Percentiles rank a stretch among this genome's conserved stretches.
Conservation (phyloP, 345 rosid genomes). For the Corymbia maculata region DNA sequence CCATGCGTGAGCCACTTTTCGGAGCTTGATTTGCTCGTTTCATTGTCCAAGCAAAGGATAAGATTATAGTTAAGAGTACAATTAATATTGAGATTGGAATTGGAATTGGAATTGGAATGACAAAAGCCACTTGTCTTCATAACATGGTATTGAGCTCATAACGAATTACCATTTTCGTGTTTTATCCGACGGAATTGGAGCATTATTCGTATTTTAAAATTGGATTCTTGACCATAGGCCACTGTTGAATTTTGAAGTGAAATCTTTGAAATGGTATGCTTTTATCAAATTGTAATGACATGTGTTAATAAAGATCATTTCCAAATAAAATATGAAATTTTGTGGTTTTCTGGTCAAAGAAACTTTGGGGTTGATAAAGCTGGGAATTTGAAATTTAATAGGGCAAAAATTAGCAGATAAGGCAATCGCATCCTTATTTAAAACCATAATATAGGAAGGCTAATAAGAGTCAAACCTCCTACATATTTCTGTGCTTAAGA, state of each 20-base stretch:
- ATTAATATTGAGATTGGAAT: not conserved
- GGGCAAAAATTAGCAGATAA: not conserved
- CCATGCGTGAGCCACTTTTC: too few species aligned
- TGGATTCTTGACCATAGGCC: accelerated
- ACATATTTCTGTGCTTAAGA: not conserved
- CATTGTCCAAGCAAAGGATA: too few species aligned
- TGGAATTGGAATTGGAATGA: not conserved
- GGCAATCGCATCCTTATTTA: not conserved
- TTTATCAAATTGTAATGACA: not conserved
- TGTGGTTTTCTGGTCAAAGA: not conserved
- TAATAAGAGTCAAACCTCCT: not conserved
- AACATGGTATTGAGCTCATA: not conserved
- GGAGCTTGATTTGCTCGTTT: too few species aligned
- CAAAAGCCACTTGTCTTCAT: not conserved
- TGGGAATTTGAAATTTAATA: not conserved
- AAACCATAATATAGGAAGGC: not conserved
- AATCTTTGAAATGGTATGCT: not conserved
- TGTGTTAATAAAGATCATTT: not conserved
- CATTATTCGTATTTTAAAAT: not conserved
- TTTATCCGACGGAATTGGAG: not conserved
- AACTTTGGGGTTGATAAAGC: not conserved
- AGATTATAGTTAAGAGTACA: not conserved
- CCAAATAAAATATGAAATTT: not conserved
- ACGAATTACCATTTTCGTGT: not conserved
- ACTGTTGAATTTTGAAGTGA: not conserved